Evolutionary conservation across 2,329 filamentous ascomycete species (phyloP).

Genomic region (Graphilbum sp.): DNA sequence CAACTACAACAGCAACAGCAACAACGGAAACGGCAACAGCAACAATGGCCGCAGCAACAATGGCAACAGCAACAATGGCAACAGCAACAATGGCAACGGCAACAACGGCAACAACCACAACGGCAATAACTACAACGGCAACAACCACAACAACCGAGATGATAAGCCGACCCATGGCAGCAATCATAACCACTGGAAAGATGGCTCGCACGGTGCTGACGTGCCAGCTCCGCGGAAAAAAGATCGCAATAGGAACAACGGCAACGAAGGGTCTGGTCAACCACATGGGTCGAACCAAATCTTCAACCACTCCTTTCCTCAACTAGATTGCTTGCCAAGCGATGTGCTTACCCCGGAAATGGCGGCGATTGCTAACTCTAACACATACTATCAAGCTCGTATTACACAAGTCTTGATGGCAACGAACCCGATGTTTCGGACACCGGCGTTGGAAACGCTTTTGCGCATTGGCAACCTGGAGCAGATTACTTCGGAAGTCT

Average conservation of each 20-base stretch:
- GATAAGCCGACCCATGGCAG: too few relatives aligned
- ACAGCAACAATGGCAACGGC: not conserved
- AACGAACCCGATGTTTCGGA: not conserved
- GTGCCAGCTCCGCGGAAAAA: too few relatives aligned
- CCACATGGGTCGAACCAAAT: not conserved
- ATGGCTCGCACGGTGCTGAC: too few relatives aligned
- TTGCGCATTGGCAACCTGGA: conserved; percentile 3
- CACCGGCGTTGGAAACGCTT: not conserved
- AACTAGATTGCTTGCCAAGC: not conserved
- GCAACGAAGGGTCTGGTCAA: not conserved
- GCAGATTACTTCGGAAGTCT: conserved; percentile 3
- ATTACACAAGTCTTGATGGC: not conserved
- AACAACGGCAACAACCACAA: too few relatives aligned
- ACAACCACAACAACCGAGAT: too few relatives aligned
- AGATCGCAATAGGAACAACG: not conserved
- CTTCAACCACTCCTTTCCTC: not conserved
- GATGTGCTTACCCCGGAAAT: too few relatives aligned
- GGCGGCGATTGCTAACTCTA: not conserved
- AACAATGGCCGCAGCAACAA: not conserved
- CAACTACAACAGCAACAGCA: too few relatives aligned
- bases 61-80: conserved; percentile 1
- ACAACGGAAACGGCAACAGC: conserved; percentile 1
- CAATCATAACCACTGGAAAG: too few relatives aligned
- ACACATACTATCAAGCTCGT: not conserved
- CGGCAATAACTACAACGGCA: too few relatives aligned